These are phyloP conservation scores for Fusarium liriodendri DNA, from an alignment of 2,329 filamentous ascomycete species.

Conservation along the genomic window DNA sequence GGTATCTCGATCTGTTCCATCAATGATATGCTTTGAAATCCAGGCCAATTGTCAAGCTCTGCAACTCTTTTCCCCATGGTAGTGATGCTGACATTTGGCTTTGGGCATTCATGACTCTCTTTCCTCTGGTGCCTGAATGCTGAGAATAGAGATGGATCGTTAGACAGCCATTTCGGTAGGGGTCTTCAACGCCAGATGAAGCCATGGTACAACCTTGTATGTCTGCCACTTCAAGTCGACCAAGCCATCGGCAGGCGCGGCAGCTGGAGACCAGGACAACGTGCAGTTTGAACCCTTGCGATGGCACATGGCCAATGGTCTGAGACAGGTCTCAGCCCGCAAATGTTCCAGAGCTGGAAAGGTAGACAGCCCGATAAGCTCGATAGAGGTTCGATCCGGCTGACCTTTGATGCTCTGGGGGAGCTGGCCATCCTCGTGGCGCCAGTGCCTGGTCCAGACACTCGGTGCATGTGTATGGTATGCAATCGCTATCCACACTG, in stretches of 20 bases:
- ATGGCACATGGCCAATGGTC: neutral
- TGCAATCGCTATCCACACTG: neutral
- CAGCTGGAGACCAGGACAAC: neutral
- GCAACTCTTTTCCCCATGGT: neutral
- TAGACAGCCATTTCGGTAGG: neutral
- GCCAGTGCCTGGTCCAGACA: slow-evolving; percentile 4
- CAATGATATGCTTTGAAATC: neutral
- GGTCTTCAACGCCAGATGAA: neutral
- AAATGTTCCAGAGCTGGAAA: neutral
- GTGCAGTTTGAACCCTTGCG: neutral
- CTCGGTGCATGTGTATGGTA: neutral
- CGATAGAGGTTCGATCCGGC: slow-evolving; percentile 4
- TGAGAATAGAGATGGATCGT: neutral
- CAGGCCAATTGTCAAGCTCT: neutral
- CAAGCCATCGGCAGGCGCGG: neutral
- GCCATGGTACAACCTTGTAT: neutral
- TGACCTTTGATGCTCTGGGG: neutral
- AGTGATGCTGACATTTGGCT: neutral
- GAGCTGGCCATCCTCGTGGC: neutral
- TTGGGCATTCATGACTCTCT: neutral
- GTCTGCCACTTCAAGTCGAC: neutral
- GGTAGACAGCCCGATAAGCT: neutral
- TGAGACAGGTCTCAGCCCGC: neutral
- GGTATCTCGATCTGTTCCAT: neutral
- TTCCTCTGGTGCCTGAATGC: neutral